Evolutionary conservation across 352 stramenopile species (phyloP).

Genomic region (Aphanomyces stellatus): DNA sequence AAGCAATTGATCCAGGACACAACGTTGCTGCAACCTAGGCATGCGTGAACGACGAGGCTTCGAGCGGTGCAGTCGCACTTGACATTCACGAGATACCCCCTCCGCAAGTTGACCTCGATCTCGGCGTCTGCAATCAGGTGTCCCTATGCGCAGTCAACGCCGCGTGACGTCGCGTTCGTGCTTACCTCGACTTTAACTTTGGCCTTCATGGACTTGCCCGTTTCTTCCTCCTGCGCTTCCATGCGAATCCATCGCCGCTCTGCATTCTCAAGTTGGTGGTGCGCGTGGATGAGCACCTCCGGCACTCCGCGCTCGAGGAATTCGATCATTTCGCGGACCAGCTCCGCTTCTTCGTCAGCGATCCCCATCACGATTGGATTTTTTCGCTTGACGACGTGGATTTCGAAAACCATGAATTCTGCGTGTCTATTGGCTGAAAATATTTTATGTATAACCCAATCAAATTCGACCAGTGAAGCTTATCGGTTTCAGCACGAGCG

Average conservation of each 20-base stretch:
- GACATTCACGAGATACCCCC: constrained; percentile 13
- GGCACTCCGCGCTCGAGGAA: background rate
- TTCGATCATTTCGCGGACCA: background rate
- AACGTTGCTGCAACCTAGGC: constrained; percentile 2
- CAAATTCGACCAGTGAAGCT: no score
- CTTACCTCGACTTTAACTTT: constrained; percentile 9
- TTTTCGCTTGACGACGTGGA: no score
- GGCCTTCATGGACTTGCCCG: constrained; percentile 19
- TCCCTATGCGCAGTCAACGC: background rate
- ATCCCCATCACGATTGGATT: no score
- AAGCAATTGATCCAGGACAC: constrained; percentile 15
- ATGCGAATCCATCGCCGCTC: constrained; percentile 13
- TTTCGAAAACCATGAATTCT: no score
- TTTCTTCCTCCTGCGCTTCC: constrained; percentile 8
- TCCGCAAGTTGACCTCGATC: constrained; percentile 17
- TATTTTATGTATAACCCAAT: no score
- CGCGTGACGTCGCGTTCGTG: background rate
- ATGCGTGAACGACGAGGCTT: background rate
- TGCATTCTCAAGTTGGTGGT: background rate
- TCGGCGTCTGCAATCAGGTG: background rate
- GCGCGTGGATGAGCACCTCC: background rate
- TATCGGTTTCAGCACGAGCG: no score
- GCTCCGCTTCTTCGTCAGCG: constrained; percentile 5
- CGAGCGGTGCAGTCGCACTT: background rate
- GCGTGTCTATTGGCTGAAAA: no score